A percentile compares a stretch with the other conserved stretches of the same genome.
phyloP scores from a whole-genome alignment of 2,329 filamentous ascomycete species.

The Onygena corvina region DNA sequence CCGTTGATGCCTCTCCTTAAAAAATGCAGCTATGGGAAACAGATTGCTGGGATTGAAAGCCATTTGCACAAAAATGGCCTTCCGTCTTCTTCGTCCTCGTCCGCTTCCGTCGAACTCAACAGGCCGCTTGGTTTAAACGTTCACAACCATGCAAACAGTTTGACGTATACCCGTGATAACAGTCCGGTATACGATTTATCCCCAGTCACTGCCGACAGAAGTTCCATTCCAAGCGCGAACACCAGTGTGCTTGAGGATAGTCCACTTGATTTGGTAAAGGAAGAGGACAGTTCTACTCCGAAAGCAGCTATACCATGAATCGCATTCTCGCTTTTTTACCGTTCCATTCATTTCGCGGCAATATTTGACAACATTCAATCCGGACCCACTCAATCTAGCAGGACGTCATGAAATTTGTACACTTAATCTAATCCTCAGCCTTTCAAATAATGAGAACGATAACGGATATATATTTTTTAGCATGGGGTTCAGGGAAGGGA shows the following conservation, averaged over 20 bases:
- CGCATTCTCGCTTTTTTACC: too few species aligned
- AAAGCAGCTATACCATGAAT: neutral
- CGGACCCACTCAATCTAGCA: neutral
- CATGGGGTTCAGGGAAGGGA: conserved; percentile 5
- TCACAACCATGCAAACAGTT: neutral
- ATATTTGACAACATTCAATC: neutral
- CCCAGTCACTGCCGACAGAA: conserved; percentile 51
- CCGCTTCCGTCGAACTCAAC: conserved; percentile 8
- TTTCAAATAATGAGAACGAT: conserved; percentile 5
- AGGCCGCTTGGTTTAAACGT: neutral
- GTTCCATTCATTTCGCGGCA: neutral
- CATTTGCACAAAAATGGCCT: neutral
- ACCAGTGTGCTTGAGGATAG: conserved; percentile 40
- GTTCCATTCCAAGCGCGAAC: conserved; percentile 51
- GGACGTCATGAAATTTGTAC: conserved; percentile 4
- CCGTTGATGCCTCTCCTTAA: conserved; percentile 51
- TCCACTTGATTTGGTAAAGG: conserved; percentile 20
- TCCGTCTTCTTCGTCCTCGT: neutral
- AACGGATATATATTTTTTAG: conserved; percentile 7
- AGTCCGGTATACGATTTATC: conserved; percentile 18
- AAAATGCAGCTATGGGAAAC: conserved; percentile 53
- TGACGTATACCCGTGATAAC: conserved; percentile 8
- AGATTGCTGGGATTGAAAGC: conserved; percentile 53
- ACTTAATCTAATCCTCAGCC: conserved; percentile 4
- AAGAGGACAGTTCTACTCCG: neutral